phyloP scores from a whole-genome alignment of 768 basidiomycete genomes.

The Lactarius pseudohatsudake region DNA sequence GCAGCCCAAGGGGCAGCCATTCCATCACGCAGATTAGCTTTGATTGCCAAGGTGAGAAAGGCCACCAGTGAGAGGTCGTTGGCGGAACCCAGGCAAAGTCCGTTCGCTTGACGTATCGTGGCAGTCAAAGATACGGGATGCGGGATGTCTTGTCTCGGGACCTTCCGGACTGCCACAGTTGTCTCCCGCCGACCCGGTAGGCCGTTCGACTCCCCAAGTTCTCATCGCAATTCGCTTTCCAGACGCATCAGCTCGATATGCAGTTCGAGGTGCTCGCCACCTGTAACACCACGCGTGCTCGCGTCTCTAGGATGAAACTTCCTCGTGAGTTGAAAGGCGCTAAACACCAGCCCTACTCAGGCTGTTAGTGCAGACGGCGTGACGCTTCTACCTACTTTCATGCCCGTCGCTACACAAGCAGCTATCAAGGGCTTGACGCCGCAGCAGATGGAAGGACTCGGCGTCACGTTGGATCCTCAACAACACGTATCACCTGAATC shows the following conservation, averaged over 20 bases:
- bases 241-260: constrained; percentile 43
- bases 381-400: constrained; percentile 86
- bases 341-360: constrained; percentile 17
- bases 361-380: constrained; percentile 55
- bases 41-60: not conserved
- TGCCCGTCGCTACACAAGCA: constrained; percentile 92
- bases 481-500: constrained; percentile 87
- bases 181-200: too few species aligned
- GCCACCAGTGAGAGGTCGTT: not conserved
- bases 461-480: constrained; percentile 80
- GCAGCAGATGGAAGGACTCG: constrained; percentile 79
- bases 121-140: too few species aligned
- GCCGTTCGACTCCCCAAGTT: not conserved
- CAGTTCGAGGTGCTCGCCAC: constrained; percentile 80
- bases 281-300: constrained; percentile 78
- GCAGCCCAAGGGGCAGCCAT: not conserved
- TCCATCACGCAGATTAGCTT: not conserved
- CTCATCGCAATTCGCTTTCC: not conserved
- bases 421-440: constrained; percentile 90
- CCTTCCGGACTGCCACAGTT: not conserved
- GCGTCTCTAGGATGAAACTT: constrained; percentile 83
- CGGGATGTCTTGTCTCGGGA: not conserved
- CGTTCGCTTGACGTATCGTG: not conserved
- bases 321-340: constrained; percentile 53
- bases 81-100: not conserved